A percentile compares a stretch with the other conserved stretches of the same genome.
These are phyloP conservation scores for Corinectria fuckeliana DNA, from an alignment of 2,329 filamentous ascomycete species.

Conservation along the genomic window DNA sequence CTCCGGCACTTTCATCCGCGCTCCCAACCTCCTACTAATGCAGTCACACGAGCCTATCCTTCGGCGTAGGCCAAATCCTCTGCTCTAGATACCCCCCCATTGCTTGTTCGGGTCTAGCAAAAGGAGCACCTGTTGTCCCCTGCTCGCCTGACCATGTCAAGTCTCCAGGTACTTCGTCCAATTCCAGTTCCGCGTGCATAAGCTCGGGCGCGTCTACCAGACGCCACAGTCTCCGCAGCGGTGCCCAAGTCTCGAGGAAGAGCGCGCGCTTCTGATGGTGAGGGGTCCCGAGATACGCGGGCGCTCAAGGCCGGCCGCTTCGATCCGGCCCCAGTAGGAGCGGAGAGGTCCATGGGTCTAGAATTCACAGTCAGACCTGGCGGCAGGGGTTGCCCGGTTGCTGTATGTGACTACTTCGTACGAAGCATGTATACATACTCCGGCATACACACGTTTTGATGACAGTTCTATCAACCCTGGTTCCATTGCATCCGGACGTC, in stretches of 20 bases:
- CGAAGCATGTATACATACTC: no score
- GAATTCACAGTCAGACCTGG: background rate
- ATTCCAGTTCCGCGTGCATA: conserved; percentile 8
- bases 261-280: background rate
- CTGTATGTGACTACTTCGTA: background rate
- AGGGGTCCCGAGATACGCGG: conserved; percentile 6
- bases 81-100: conserved; percentile 9
- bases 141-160: background rate
- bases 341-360: conserved; percentile 7
- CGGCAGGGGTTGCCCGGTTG: background rate
- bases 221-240: background rate
- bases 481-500: background rate
- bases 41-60: conserved; percentile 11
- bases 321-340: background rate
- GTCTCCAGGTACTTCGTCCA: conserved; percentile 4
- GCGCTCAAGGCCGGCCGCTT: conserved; percentile 10
- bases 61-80: conserved; percentile 9
- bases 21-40: conserved; percentile 1
- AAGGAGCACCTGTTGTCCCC: conserved; percentile 3
- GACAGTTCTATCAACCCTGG: background rate
- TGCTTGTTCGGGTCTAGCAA: background rate
- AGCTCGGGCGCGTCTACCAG: conserved; percentile 11
- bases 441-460: conserved; percentile 8
- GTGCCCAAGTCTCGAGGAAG: background rate
- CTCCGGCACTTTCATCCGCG: background rate